phyloP scores from a whole-genome alignment of 306 rosid species.

The Citrullus mucosospermus region DNA sequence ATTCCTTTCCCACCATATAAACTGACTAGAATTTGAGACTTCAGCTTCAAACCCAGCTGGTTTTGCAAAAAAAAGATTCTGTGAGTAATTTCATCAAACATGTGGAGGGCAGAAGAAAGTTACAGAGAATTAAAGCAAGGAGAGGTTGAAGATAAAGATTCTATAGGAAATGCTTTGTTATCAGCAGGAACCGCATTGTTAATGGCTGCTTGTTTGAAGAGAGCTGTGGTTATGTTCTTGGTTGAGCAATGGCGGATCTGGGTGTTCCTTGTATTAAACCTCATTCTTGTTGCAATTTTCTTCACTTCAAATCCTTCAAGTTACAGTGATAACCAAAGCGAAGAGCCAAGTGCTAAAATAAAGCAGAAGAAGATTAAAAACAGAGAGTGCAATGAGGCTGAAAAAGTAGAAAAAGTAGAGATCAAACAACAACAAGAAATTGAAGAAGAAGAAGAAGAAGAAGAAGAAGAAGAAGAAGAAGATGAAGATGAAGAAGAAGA shows the following conservation, averaged over 20 bases:
- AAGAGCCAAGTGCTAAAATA: neutral
- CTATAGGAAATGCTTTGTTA: slow-evolving; percentile 29
- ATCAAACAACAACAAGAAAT: neutral
- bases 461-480: neutral
- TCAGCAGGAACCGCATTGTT: slow-evolving; percentile 53
- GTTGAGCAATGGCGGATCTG: slow-evolving; percentile 78
- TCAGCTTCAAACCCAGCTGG: neutral
- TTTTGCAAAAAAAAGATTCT: neutral
- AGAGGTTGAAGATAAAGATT: slow-evolving; percentile 32
- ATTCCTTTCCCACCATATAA: neutral
- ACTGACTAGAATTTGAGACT: neutral
- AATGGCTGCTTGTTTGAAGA: slow-evolving; percentile 52
- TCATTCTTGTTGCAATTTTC: slow-evolving; percentile 60
- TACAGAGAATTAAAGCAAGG: slow-evolving; percentile 24
- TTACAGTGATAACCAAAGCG: neutral
- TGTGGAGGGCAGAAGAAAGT: slow-evolving; percentile 31
- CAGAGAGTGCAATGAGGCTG: slow-evolving; percentile 4
- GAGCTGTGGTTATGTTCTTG: slow-evolving; percentile 27
- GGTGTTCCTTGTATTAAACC: slow-evolving; percentile 68
- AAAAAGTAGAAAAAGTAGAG: slow-evolving; percentile 19
- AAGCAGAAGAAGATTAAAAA: slow-evolving; percentile 14
- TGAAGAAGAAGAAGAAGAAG: neutral
- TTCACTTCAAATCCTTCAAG: slow-evolving; percentile 37
- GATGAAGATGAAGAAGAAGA: slow-evolving; percentile 10
- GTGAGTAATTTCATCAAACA: slow-evolving; percentile 5